Evolutionary conservation across 495 filamentous ascomycete genomes (phyloP), one percentile per base, ranked within the genome.

Genomic region (Aspergillus taichungensis): DNA sequence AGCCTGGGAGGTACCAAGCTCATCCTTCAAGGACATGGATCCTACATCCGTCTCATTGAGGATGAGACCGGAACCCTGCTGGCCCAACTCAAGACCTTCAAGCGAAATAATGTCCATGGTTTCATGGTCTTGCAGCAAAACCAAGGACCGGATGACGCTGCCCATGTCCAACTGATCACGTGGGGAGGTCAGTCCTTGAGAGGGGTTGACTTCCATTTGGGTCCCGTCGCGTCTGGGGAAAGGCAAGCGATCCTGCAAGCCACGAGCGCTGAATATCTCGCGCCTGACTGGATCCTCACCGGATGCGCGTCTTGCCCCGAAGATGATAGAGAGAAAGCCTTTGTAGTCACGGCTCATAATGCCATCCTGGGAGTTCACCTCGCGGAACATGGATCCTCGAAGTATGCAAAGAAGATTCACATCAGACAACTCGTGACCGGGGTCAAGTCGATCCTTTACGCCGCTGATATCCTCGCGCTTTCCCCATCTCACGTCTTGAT

Each of bases 371-470:
- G 76, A 4, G 63, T 74, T 3, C 51, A 52, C 34, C 11, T 68
- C n/a, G 37, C 47, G 11, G 31, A 57, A 18, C 47, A 53, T 12
- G 6, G 13, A 6, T 42, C 44, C 8, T 37, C 53, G 0, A 43
- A 51, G n/a, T 62, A 63, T 42, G 13, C 42, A 9, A 58, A 45
- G n/a, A 31, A 30, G 8, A 61, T 73, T 24, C 47, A 59, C 14
- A 49, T 72, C 11, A 47, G 54, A 9, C 58, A 72, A 24, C 62
- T 86, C 0, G 69, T 71, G 8, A 79, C 82, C 3, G 86, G 85
- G 6, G 88, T 89, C 7, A 76, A 83, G 42, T 92, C 87, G 5
- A 88, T 94, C 43, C 74, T 98, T 10, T 98, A 92, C 57, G 86
- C 89, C 8, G 91, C 88, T 1, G 78, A 89, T 51, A 62, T 91